Evolutionary conservation across 306 rosid species (phyloP), one percentile per base, ranked within the genome.

Genomic region (Amphicarpaea edgeworthii): DNA sequence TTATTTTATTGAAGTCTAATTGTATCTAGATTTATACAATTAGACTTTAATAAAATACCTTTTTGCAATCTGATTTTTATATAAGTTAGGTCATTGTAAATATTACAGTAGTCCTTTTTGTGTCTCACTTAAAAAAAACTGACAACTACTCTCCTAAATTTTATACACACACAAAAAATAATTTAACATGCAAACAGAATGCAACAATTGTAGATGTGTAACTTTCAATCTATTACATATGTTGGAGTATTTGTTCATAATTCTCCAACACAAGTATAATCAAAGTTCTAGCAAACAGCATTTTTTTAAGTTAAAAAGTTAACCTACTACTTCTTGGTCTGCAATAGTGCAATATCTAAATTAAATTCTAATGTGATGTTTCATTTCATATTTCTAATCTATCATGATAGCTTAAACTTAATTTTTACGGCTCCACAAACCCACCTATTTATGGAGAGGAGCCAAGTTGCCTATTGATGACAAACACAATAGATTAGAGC

Each of bases 341-440:
- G 45, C 32, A 28, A 28, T 28, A 28, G 32, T 28, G 32, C 32
- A 28, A 28, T 28, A 41, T 41, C 32, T 19, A 28, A 28, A n/a
- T 5, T 28, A 28, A 28, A 28, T 28, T 28, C 15, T 20, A 12
- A 14, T 12, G 19, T 28, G 12, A 70, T 32, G 45, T 78, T 68
- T 30, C 9, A 6, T 19, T 43, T 15, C 28, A 11, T 28, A 32
- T 54, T 54, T 15, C 34, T 67, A 59, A 40, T 55, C 42, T 14
- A 40, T 41, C 28, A 50, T 61, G 19, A 59, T 40, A 5, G 12
- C 67, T 72, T 64, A 65, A 21, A 51, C 69, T 73, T 72, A 53
- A 79, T 12, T 66, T 64, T 12, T 64, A 51, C 6, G 60, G 42
- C 61, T 63, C 62, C 73, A 72, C 41, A 51, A 50, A 53, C 12